Percentiles rank a stretch among this genome's conserved stretches.
Conservation (phyloP, 257 asterid genomes). For the Penstemon newberryi region DNA sequence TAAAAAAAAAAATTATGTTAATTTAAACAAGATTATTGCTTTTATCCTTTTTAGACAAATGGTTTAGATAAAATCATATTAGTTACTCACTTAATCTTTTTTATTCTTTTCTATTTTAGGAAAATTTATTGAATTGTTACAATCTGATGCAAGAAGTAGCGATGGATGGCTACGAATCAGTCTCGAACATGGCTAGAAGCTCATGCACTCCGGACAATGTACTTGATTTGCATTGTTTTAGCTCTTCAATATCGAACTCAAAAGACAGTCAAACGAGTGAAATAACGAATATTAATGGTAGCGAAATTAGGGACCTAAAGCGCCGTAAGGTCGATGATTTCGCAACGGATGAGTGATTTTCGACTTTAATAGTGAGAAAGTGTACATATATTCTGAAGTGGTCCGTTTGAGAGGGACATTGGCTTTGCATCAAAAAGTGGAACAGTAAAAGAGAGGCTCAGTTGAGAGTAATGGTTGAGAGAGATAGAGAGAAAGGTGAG, state of each 20-base stretch:
- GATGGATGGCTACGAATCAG: constrained; percentile 40
- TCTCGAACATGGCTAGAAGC: constrained; percentile 31
- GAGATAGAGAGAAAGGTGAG: not conserved
- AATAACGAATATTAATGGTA: not conserved
- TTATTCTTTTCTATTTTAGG: constrained; percentile 32
- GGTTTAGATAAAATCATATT: not conserved
- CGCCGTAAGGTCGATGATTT: constrained; percentile 14
- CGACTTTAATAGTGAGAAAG: constrained; percentile 21
- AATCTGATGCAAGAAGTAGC: constrained; percentile 39
- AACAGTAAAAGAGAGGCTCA: not conserved
- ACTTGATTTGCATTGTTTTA: constrained; percentile 38
- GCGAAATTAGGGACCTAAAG: constrained; percentile 16
- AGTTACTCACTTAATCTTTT: not conserved
- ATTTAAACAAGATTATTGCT: not conserved
- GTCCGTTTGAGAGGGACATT: constrained; percentile 33
- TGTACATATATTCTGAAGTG: constrained; percentile 27
- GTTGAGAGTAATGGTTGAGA: not conserved
- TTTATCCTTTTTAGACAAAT: not conserved
- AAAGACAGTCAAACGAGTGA: constrained; percentile 16
- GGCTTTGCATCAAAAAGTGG: constrained; percentile 18
- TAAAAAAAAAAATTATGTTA: constrained; percentile 1
- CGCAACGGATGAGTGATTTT: constrained; percentile 2
- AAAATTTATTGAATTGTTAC: constrained; percentile 44
- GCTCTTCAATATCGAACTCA: constrained; percentile 32
- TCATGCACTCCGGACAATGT: constrained; percentile 52